Evolutionary conservation across 495 filamentous ascomycete genomes (phyloP).

Genomic region (Oidiodendron maius): DNA sequence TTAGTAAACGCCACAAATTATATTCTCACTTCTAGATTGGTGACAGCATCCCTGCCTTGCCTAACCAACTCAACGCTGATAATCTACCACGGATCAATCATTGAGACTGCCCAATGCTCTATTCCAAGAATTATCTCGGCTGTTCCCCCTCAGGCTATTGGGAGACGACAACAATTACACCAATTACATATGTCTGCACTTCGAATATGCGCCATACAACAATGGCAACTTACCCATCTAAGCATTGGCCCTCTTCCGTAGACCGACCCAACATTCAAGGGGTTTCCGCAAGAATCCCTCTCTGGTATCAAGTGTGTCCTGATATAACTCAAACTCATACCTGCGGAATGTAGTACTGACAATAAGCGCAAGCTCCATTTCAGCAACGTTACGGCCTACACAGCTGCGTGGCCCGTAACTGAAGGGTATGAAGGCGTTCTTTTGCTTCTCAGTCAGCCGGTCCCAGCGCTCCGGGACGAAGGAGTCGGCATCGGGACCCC

Average conservation of each 20-base stretch:
- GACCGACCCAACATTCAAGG: slow-evolving; percentile 5
- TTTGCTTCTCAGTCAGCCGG: slow-evolving; percentile 52
- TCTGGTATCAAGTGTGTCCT: neutral
- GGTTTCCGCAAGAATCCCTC: slow-evolving; percentile 1
- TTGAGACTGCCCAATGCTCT: too few species aligned
- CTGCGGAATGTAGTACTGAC: slow-evolving; percentile 1
- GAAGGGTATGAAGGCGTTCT: slow-evolving; percentile 27
- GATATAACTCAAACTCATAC: slow-evolving; percentile 5
- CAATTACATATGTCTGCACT: too few species aligned
- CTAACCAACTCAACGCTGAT: too few species aligned
- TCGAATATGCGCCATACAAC: too few species aligned
- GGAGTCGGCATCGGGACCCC: slow-evolving; percentile 70
- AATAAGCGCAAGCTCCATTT: slow-evolving; percentile 9
- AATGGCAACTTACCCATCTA: too few species aligned
- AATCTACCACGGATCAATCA: too few species aligned
- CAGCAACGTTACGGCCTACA: slow-evolving; percentile 8
- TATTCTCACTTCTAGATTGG: too few species aligned
- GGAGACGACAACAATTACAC: too few species aligned
- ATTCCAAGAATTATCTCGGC: too few species aligned
- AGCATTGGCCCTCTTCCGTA: neutral
- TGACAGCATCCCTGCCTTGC: too few species aligned
- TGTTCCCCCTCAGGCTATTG: too few species aligned
- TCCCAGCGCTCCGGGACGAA: slow-evolving; percentile 76
- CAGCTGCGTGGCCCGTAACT: slow-evolving; percentile 5
- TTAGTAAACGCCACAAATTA: too few species aligned